These are phyloP conservation scores for Amesomyces nigricolor DNA, from an alignment of 2,329 filamentous ascomycete genomes.

Conservation along the genomic window DNA sequence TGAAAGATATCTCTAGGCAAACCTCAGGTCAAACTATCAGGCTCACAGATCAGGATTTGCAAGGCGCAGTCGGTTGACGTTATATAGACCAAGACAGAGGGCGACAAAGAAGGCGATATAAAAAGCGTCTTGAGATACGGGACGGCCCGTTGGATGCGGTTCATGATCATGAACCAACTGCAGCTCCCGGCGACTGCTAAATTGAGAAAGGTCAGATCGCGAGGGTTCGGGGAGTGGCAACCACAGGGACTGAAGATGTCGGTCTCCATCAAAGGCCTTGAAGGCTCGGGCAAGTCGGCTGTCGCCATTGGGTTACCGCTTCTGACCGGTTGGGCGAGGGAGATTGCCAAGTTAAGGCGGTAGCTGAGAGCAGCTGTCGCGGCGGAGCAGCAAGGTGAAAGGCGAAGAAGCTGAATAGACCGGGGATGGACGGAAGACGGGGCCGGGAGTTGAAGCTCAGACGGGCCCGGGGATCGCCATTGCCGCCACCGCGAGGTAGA, in stretches of 20 bases:
- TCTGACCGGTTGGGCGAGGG: neutral
- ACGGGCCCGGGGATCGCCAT: neutral
- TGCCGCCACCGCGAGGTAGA: neutral
- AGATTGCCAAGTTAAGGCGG: neutral
- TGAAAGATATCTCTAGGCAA: no score
- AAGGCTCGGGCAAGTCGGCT: neutral
- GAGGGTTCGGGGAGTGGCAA: conserved; percentile 10
- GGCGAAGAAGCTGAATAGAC: neutral
- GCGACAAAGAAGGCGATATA: no score
- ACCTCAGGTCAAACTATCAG: neutral
- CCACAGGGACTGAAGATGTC: neutral
- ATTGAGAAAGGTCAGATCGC: neutral
- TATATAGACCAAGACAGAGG: no score
- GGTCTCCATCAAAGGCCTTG: conserved; percentile 3
- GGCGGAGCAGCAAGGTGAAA: neutral
- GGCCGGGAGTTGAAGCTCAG: neutral
- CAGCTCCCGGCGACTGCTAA: no score
- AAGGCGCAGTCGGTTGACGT: no score
- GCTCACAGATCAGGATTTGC: neutral
- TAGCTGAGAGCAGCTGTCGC: neutral
- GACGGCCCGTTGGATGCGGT: no score
- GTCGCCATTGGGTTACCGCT: conserved; percentile 1
- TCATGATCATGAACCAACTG: no score
- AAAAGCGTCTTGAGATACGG: no score
- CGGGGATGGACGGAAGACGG: neutral